Percentiles rank a stretch among this genome's conserved stretches.
phyloP scores from a whole-genome alignment of 441 rosid species.

The Erodium texanum region DNA sequence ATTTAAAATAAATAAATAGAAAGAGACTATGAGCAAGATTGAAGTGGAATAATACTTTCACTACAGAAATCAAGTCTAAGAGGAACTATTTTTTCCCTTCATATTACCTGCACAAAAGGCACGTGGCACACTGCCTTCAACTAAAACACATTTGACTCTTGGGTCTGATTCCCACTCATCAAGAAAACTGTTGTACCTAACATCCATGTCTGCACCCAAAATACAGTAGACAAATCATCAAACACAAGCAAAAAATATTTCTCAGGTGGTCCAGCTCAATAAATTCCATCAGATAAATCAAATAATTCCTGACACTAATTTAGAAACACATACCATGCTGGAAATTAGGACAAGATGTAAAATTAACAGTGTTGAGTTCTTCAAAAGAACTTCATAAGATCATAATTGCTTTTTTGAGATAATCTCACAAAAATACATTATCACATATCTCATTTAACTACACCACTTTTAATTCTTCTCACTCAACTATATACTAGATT shows the following conservation, averaged over 20 bases:
- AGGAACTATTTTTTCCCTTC: slow-evolving; percentile 1
- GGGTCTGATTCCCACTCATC: slow-evolving; percentile 90
- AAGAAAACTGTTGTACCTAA: slow-evolving; percentile 54
- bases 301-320: neutral
- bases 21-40: neutral
- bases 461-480: no score
- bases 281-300: neutral
- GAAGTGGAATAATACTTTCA: neutral
- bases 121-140: slow-evolving; percentile 68
- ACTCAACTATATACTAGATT: no score
- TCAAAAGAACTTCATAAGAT: no score
- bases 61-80: no score
- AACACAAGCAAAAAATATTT: neutral
- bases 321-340: neutral
- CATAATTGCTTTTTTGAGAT: no score
- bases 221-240: neutral
- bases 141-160: slow-evolving; percentile 64
- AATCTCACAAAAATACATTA: no score
- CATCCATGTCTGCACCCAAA: slow-evolving; percentile 62
- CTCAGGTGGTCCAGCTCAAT: neutral
- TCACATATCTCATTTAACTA: no score
- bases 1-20: neutral
- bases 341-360: no score
- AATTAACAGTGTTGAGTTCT: no score
- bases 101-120: slow-evolving; percentile 67